Evolutionary conservation across 1,284 basidiomycete species (phyloP), one percentile per base, ranked within the genome.

Genomic region (Ceratobasidium papillatum): DNA sequence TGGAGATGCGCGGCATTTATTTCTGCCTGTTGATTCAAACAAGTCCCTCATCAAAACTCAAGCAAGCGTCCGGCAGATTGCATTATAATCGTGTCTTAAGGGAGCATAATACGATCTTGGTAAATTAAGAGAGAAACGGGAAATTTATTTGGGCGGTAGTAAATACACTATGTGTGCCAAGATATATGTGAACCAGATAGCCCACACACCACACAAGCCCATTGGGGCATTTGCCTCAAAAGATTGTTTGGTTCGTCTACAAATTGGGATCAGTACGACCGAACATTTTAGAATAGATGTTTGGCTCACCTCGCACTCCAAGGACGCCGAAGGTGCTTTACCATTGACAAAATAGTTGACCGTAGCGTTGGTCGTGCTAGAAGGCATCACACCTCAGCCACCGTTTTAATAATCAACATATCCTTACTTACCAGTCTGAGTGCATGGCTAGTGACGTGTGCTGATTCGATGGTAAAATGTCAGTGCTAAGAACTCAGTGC

Each of bases 381-480:
- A 43, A 22, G 32, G 17, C 54, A 63, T 27, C 38, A 3, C 52
- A n/a, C n/a, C 9, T 41, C 9, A 41, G 61, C 7, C 9, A 54
- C 17, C 27, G 51, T 7, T 22, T 9, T 9, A 25, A n/a, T 45
- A 9, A 9, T 45, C 9, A 19, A 9, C 19, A 9, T 25, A 19
- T n/a, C 27, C 17, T 5, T 63, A 63, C 36, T 27, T 22, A 63
- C 61, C 74, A 75, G 27, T 74, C 43, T 9, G 74, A 75, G 9
- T 36, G 68, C 74, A 63, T 62, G n/a, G 25, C 9, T n/a, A 75
- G 22, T 4, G 74, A 74, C 14, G 72, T 75, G 41, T 75, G 74
- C 47, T 72, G 17, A 8, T 36, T 47, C 38, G 14, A 41, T 27
- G 52, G 14, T 7, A 36, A 27, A 5, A 22, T 2, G 32, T 47